Evolutionary conservation across 768 basidiomycete species (phyloP), one percentile per base, ranked within the genome.

Genomic region (Phaffia tasmanica): DNA sequence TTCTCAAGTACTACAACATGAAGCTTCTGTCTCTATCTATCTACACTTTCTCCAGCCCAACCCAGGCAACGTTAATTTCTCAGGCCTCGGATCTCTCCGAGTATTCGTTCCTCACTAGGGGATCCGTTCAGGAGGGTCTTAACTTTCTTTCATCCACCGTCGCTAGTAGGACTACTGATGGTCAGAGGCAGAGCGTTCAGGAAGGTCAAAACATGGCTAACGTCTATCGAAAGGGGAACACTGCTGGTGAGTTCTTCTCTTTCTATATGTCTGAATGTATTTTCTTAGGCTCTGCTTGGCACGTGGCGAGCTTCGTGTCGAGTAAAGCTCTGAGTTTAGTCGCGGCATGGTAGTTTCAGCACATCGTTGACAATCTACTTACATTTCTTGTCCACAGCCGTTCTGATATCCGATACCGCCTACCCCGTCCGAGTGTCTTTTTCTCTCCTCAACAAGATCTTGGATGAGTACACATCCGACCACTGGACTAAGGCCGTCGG

Each of bases 381-480:
- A 42, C 11, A 42, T 42, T 18, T 62, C 30, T 53, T 48, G 6
- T 42, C 35, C 50, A 23, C 69, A 93, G 92, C 83, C 67, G 88
- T 97, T 64, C 85, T 98, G 72, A 87, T 98, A 72, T 87, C 92
- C 23, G 93, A 97, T 78, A 82, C 88, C 57, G 95, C 98, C 76
- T 99, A 99, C 77, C 95, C 94, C 63, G 88, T 91, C 64, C 85
- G 95, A 65, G 89, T 93, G 6, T 94, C 92, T 1, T 99, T 97
- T 80, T 95, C 94, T 21, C 81, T 99, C 51, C 80, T 99, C 62
- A 85, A 88, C 66, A 97, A 94, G 79, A 75, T 97, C 23, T 81
- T 98, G 49, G 95, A 99, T 70, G 95, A 98, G 63, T 94, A 94
- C 75, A 82, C 83, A 11, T 78, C 85, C 62, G 67, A 69, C 19